phyloP scores from a whole-genome alignment of 1,284 basidiomycete genomes.

The Heliocybe sulcata region DNA sequence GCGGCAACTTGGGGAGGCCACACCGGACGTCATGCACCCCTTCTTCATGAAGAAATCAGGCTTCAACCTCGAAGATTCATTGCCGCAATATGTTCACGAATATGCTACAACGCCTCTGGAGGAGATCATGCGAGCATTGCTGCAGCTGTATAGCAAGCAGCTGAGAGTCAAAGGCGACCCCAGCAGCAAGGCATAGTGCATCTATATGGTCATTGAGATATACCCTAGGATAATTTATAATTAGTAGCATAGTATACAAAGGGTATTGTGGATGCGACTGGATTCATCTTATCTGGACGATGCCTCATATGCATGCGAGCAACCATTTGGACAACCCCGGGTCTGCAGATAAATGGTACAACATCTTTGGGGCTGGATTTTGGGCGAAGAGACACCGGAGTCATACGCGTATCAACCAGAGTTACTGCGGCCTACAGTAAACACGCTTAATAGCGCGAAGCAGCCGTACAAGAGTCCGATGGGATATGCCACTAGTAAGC shows the following conservation, averaged over 20 bases:
- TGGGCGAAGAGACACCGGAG: neutral
- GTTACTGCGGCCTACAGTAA: constrained; percentile 43
- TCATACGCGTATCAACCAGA: neutral
- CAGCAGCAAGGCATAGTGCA: neutral
- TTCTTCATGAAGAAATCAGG: constrained; percentile 83
- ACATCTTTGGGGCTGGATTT: neutral
- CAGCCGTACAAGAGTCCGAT: constrained; percentile 88
- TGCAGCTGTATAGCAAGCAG: constrained; percentile 79
- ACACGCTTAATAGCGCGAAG: constrained; percentile 85
- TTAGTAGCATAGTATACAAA: neutral
- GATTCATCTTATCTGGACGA: neutral
- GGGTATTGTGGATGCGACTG: neutral
- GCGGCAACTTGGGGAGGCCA: constrained; percentile 80
- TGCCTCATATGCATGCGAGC: neutral
- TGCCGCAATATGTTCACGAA: constrained; percentile 83
- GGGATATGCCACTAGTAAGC: constrained; percentile 90
- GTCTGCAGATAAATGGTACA: neutral
- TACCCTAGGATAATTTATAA: neutral
- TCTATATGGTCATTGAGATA: neutral
- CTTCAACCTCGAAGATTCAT: constrained; percentile 70
- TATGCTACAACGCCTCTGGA: constrained; percentile 80
- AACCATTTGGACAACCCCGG: neutral
- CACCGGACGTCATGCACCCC: constrained; percentile 82
- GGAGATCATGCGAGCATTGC: constrained; percentile 77
- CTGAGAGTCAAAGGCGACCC: constrained; percentile 25